These are phyloP conservation scores for Schoenoplectus triqueter DNA, from an alignment of 202 grass and related monocot genomes.

Conservation along the genomic window DNA sequence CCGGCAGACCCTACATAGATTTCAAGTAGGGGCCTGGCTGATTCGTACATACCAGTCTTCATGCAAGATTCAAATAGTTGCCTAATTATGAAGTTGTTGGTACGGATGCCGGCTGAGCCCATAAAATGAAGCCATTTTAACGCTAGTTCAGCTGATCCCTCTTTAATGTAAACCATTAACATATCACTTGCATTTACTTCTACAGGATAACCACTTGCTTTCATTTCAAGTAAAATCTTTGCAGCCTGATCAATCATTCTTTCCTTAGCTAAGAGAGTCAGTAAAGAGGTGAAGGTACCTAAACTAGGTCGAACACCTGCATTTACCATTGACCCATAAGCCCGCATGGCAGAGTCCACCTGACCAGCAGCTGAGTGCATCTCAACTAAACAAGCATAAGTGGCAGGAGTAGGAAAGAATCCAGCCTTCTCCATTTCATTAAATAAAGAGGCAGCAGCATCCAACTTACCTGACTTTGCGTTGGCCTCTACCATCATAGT, in stretches of 20 bases:
- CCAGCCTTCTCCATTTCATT: slow-evolving; percentile 89
- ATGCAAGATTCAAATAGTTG: slow-evolving; percentile 96
- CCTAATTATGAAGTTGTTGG: slow-evolving; percentile 96
- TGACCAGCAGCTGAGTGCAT: slow-evolving; percentile 82
- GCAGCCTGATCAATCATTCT: slow-evolving; percentile 82
- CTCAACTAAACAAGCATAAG: slow-evolving; percentile 83
- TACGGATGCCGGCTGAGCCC: slow-evolving; percentile 83
- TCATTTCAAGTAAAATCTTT: slow-evolving; percentile 93
- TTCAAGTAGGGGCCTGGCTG: slow-evolving; percentile 69
- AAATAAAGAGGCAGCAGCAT: slow-evolving; percentile 57
- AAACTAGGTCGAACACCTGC: slow-evolving; percentile 75
- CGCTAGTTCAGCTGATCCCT: slow-evolving; percentile 73
- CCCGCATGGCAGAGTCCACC: slow-evolving; percentile 71
- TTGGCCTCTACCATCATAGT: slow-evolving; percentile 88
- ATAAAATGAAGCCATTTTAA: slow-evolving; percentile 89
- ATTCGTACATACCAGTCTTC: slow-evolving; percentile 77
- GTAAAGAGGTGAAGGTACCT: slow-evolving; percentile 73
- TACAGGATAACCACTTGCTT: slow-evolving; percentile 75
- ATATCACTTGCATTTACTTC: slow-evolving; percentile 85
- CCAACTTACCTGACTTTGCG: slow-evolving; percentile 74
- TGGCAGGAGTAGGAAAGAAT: slow-evolving; percentile 79
- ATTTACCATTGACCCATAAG: slow-evolving; percentile 91
- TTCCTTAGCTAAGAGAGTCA: slow-evolving; percentile 82
- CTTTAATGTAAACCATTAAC: slow-evolving; percentile 96
- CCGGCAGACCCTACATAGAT: slow-evolving; percentile 64